Conservation (phyloP, 345 rosid species). For the Cardamine chenopodiifolia region DNA sequence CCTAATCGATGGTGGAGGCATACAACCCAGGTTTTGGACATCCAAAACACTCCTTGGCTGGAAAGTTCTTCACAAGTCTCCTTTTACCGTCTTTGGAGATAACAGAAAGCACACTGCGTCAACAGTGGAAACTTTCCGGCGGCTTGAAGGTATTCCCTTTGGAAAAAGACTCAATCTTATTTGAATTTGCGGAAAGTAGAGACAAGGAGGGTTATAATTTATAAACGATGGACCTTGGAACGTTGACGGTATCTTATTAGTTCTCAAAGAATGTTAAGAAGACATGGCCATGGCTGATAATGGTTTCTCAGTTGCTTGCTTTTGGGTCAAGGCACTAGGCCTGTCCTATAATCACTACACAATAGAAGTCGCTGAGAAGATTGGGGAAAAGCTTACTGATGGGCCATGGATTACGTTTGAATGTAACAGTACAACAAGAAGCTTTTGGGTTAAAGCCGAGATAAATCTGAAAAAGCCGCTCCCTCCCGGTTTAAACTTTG, state of each 20-base stretch:
- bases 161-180: neutral
- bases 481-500: neutral
- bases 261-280: neutral
- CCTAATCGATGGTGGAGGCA: neutral
- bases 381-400: neutral
- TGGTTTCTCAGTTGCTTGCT: neutral
- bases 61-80: neutral
- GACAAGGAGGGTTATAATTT: neutral
- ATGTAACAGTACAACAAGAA: neutral
- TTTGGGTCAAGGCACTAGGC: neutral
- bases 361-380: neutral
- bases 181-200: neutral
- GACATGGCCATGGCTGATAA: neutral
- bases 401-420: neutral
- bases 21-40: neutral
- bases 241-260: neutral
- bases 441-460: neutral
- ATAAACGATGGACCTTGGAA: neutral
- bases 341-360: neutral
- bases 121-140: neutral
- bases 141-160: neutral
- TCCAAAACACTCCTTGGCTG: neutral
- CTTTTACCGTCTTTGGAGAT: neutral
- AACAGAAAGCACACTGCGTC: neutral
- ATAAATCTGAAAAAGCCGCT: neutral